Evolutionary conservation across 495 filamentous ascomycete species (phyloP), one percentile per base, ranked within the genome.

Genomic region (Penicillium desertorum): DNA sequence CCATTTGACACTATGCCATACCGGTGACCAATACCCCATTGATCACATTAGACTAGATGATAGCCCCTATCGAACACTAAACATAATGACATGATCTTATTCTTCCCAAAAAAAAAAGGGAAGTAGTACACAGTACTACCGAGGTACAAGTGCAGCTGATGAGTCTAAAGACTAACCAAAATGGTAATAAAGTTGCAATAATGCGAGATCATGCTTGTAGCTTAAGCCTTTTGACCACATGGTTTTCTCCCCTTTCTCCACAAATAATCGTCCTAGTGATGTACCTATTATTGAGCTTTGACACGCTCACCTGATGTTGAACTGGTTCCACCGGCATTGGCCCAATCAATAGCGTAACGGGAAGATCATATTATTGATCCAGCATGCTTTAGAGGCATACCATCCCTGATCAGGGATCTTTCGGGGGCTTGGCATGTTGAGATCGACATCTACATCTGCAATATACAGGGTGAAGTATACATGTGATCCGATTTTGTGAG

Each of bases 271-370:
- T 47, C 17, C 30, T 12, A 12, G 4, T 10, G 29, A 47, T 49
- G 27, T 29, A 29, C 27, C 46, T 49, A 49, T 22, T 37, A 36
- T 53, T 43, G 37, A 43, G 51, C 51, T 44, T 43, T 25, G 36
- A 29, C 32, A 36, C 7, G 36, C 17, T 43, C 37, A 41, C 51
- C 14, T 51, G 49, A 51, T 8, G 9, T 34, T 34, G 20, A 20
- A 23, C 20, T 39, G 27, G 22, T 45, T 14, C 44, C 44, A 44
- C 41, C 17, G 12, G 20, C 14, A 4, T 27, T 45, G 20, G 22
- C 37, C 27, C 36, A 53, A 53, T 42, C 36, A 53, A 53, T 53
- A 44, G 39, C 39, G 25, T 25, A 52, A 29, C 36, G 23, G 48
- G 48, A 51, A 7, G 23, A 32, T 53, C 51, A 25, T 5, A 42